These are phyloP conservation scores for Ogataea ramenticola DNA, from an alignment of 805 yeast species.

Conservation along the genomic window DNA sequence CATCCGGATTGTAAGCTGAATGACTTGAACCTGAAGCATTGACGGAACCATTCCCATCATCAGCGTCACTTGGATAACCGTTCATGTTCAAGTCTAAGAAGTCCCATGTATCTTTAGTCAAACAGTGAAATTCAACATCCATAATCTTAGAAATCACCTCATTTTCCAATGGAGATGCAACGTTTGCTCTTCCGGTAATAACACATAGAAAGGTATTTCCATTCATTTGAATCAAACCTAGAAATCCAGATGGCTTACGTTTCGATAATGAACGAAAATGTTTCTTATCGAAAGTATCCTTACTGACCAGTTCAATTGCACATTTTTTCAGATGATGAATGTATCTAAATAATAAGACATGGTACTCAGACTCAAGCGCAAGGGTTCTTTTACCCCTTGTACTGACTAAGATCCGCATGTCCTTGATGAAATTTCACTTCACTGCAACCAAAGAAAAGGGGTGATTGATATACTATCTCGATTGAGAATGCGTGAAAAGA, in stretches of 20 bases:
- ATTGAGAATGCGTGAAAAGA: not conserved
- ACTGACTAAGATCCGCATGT: constrained; percentile 31
- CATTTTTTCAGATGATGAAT: constrained; percentile 30
- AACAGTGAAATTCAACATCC: constrained; percentile 81
- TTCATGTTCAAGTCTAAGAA: constrained; percentile 58
- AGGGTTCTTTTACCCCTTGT: constrained; percentile 30
- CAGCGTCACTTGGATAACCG: constrained; percentile 54
- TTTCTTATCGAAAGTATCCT: constrained; percentile 27
- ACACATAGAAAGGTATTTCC: constrained; percentile 67
- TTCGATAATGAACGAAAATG: constrained; percentile 36
- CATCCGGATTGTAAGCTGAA: constrained; percentile 5
- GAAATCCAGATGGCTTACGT: constrained; percentile 52
- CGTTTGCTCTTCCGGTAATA: constrained; percentile 68
- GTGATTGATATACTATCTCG: no score
- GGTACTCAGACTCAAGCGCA: constrained; percentile 34
- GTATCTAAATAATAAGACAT: constrained; percentile 39
- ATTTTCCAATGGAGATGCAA: constrained; percentile 74
- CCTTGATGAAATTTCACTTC: not conserved
- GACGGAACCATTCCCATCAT: constrained; percentile 7
- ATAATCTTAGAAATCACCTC: constrained; percentile 76
- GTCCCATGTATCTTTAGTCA: constrained; percentile 74
- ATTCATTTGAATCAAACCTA: constrained; percentile 73
- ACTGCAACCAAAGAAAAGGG: no score
- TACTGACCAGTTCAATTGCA: constrained; percentile 42
- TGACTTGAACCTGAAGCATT: constrained; percentile 18